Base-by-base conservation (phyloP, 2,329 filamentous ascomycete genomes). In the Alternaria solani region DNA sequence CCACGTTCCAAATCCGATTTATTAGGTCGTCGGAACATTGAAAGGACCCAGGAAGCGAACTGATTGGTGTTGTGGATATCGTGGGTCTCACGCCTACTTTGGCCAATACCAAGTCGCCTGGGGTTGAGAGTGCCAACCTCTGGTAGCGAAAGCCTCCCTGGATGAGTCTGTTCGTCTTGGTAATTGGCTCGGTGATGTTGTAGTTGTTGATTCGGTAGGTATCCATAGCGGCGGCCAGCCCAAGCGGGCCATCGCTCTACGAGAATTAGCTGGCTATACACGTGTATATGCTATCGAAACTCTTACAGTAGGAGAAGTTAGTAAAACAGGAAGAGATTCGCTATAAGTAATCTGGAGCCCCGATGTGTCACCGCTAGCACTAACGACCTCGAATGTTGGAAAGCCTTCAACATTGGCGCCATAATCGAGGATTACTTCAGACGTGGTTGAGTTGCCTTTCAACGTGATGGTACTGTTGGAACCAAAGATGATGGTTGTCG, bases 61-160 rank as follows among this genome's bases (percentile, higher is more conserved):
- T 0, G 28, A 30, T 30, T 8, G 28, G 28, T 9, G 28, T 30
- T 30, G 28, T 30, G 28, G 28, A 30, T 11, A 30, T 0, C 9
- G 28, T 9, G 8, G 28, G 28, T 30, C 0, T 30, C 28, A 30
- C 28, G 9, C 28, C 28, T 4, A 30, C 28, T 30, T 30, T 30
- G 28, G 28, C 28, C 5, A 30, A 30, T 0, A 30, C 28, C 9
- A 30, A 9, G 0, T 30, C 9, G 9, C 28, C 28, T 30, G 28
- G 55, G 2, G 71, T 73, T 1, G 73, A 76, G 1, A 80, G 64
- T 34, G 75, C 78, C 12, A 79, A 63, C 60, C 79, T 78, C 61
- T 80, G 77, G 59, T 79, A 80, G 6, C 77, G 66, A 36, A 79
- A 72, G 9, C 67, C 75, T 5, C 78, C 78, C 61, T 79, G 77